A percentile compares a stretch with the other conserved stretches of the same genome.
Conservation (phyloP, 2,329 filamentous ascomycete genomes). For the Clonostachys rosea region DNA sequence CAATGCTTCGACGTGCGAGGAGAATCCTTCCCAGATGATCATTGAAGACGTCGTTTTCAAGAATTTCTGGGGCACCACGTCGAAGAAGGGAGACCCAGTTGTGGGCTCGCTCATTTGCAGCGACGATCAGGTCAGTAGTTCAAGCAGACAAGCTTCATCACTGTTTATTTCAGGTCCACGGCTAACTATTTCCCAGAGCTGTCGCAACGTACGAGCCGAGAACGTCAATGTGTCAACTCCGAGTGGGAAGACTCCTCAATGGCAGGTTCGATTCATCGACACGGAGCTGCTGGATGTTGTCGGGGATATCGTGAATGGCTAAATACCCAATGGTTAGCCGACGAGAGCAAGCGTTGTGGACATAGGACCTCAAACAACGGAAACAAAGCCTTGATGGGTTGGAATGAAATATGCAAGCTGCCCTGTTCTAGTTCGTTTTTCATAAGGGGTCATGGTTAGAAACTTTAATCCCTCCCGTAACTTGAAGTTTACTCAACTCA, state of each 20-base stretch:
- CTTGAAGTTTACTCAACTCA: no score
- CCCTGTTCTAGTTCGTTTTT: no score
- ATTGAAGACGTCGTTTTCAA: constrained; percentile 18
- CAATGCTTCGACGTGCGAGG: constrained; percentile 2
- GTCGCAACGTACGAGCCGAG: constrained; percentile 12
- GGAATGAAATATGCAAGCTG: no score
- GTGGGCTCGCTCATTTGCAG: constrained; percentile 20
- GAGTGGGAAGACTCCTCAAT: constrained; percentile 11
- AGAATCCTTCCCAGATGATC: constrained; percentile 9
- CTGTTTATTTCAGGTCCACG: no score
- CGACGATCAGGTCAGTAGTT: constrained; percentile 13
- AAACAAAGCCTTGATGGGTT: no score
- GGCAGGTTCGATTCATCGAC: constrained; percentile 14
- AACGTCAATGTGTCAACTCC: constrained; percentile 13
- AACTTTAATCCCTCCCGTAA: no score
- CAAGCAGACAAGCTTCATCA: constrained; percentile 1
- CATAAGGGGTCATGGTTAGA: no score
- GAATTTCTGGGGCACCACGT: constrained; percentile 17
- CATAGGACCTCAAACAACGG: no score
- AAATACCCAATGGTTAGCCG: no score
- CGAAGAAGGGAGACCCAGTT: constrained; percentile 17
- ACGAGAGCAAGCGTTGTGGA: no score
- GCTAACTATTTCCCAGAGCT: not conserved
- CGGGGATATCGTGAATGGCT: no score
- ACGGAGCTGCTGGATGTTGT: constrained; percentile 6